Evolutionary conservation across 495 filamentous ascomycete species (phyloP).

Genomic region (Podospora fimiseda): DNA sequence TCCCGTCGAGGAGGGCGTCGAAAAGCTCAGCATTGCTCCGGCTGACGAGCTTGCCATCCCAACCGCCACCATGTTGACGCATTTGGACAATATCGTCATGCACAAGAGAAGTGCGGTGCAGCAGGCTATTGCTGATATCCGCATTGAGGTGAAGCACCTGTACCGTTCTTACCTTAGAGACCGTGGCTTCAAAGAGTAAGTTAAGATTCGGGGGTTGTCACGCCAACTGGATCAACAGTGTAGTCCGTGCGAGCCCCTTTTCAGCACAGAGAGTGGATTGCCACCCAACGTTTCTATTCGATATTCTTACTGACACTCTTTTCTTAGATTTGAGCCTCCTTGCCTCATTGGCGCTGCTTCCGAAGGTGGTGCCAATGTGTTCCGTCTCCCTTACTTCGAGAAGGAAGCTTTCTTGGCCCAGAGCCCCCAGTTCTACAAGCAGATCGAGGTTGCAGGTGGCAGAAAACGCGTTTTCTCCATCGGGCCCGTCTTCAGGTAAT

Average conservation of each 20-base stretch:
- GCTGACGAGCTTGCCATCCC: constrained; percentile 46
- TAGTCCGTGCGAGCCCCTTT: no score
- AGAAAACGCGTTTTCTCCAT: constrained; percentile 85
- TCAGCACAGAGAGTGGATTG: no score
- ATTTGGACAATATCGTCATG: constrained; percentile 83
- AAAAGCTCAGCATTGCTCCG: not conserved
- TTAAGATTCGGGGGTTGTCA: no score
- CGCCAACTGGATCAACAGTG: no score
- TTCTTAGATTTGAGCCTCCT: constrained; percentile 86
- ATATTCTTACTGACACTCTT: no score
- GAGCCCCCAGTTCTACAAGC: constrained; percentile 87
- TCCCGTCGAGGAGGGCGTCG: constrained; percentile 47
- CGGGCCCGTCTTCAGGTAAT: constrained; percentile 82
- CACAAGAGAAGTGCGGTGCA: constrained; percentile 83
- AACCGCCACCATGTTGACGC: constrained; percentile 64
- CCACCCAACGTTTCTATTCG: no score
- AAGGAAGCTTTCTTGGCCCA: constrained; percentile 63
- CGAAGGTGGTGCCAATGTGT: constrained; percentile 90
- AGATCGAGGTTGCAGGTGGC: constrained; percentile 91
- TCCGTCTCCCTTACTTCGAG: constrained; percentile 87
- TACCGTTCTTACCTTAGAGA: constrained; percentile 74
- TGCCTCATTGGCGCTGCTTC: constrained; percentile 86
- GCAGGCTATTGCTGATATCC: constrained; percentile 76
- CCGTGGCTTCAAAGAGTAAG: constrained; percentile 73
- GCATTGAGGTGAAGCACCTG: constrained; percentile 70